These are phyloP conservation scores for Schizosaccharomyces octosporus DNA, from an alignment of 805 yeast species.

Conservation along the genomic window DNA sequence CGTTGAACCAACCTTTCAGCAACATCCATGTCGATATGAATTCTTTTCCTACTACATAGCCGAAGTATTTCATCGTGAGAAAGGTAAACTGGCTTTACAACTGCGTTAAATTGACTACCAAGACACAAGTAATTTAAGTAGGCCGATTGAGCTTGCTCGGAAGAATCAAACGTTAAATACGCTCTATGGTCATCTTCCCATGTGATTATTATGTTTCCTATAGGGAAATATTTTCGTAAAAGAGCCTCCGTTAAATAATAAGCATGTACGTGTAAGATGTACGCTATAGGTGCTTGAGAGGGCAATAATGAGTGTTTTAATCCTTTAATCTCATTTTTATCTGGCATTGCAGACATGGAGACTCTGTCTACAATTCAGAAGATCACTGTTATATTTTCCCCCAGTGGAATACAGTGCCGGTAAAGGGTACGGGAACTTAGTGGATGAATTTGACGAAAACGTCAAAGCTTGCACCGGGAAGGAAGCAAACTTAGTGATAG, in stretches of 20 bases:
- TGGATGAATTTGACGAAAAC: no score
- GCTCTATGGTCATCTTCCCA: not conserved
- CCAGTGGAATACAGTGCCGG: no score
- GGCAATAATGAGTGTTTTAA: no score
- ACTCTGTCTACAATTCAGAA: no score
- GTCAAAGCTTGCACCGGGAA: no score
- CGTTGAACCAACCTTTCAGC: no score
- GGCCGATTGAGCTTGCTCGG: not conserved
- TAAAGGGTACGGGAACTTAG: no score
- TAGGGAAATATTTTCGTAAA: not conserved
- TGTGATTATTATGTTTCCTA: not conserved
- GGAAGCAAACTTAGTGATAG: not conserved
- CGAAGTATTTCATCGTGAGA: not conserved
- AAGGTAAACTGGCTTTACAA: not conserved
- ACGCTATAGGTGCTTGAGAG: not conserved
- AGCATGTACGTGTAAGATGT: not conserved
- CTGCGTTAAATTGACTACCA: not conserved
- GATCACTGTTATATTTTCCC: no score
- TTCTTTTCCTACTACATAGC: not conserved
- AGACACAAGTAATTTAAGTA: not conserved
- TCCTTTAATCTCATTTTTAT: no score
- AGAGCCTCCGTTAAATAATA: not conserved
- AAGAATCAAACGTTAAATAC: not conserved
- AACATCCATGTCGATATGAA: not conserved
- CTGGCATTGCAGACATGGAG: no score